These are phyloP conservation scores for Scheffersomyces cryptocercus DNA, from an alignment of 1,139 yeast genomes.

Conservation along the genomic window DNA sequence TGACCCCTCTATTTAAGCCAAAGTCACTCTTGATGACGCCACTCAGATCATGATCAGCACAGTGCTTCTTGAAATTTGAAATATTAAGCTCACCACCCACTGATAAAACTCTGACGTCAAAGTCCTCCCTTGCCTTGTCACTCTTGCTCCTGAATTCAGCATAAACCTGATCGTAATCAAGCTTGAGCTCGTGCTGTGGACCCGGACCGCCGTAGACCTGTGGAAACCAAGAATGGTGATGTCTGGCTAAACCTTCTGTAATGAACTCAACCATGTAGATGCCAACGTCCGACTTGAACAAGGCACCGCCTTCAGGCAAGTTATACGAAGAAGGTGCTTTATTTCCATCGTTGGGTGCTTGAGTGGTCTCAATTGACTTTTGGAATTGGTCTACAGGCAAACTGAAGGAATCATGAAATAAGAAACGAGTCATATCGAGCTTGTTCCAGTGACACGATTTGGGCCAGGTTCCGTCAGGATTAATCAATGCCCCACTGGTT, in stretches of 20 bases:
- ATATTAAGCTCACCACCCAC: slow-evolving; percentile 40
- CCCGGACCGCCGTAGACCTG: slow-evolving; percentile 57
- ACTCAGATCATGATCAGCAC: slow-evolving; percentile 11
- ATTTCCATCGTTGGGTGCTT: slow-evolving; percentile 18
- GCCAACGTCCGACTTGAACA: slow-evolving; percentile 60
- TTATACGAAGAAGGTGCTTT: slow-evolving; percentile 22
- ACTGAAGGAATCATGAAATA: slow-evolving; percentile 78
- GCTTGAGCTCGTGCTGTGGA: slow-evolving; percentile 49
- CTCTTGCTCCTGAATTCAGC: slow-evolving; percentile 29
- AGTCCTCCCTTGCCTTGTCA: slow-evolving; percentile 32
- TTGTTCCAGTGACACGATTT: slow-evolving; percentile 78
- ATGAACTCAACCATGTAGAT: slow-evolving; percentile 70
- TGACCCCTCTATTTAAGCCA: slow-evolving; percentile 33
- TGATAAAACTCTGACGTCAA: slow-evolving; percentile 51
- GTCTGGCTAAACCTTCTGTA: slow-evolving; percentile 64
- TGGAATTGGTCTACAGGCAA: slow-evolving; percentile 62
- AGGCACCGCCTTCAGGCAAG: slow-evolving; percentile 41
- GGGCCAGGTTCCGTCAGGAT: slow-evolving; percentile 57
- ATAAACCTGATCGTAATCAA: slow-evolving; percentile 53
- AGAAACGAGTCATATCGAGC: slow-evolving; percentile 72
- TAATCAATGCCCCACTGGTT: slow-evolving; percentile 44
- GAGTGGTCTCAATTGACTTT: slow-evolving; percentile 29
- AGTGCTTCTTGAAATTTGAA: slow-evolving; percentile 28
- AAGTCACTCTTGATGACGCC: slow-evolving; percentile 40
- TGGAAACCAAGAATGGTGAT: slow-evolving; percentile 63